A percentile compares a stretch with the other conserved stretches of the same genome.
phyloP scores from a whole-genome alignment of 1,139 yeast species.

The Saccharomyces pastorianus region DNA sequence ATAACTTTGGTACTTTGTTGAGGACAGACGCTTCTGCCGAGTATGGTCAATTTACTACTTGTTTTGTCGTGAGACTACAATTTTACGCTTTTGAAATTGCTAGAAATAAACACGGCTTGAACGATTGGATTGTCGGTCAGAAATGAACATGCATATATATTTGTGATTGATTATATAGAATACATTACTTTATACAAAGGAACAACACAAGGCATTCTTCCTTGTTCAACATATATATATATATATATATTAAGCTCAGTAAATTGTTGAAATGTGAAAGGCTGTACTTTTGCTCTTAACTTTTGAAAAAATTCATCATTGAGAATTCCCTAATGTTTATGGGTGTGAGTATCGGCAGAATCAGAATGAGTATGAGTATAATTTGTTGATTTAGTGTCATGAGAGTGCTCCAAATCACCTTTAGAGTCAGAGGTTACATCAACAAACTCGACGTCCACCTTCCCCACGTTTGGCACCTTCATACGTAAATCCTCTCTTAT shows the following conservation, averaged over 20 bases:
- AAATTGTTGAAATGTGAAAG: neutral
- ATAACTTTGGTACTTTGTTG: conserved; percentile 88
- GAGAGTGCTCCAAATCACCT: neutral
- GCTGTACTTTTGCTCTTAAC: neutral
- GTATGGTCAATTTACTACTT: conserved; percentile 76
- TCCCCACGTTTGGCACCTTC: conserved; percentile 29
- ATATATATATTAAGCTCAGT: neutral
- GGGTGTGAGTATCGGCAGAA: conserved; percentile 8
- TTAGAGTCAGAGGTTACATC: conserved; percentile 24
- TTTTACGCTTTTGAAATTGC: conserved; percentile 92
- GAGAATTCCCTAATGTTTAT: conserved; percentile 4
- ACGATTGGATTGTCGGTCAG: conserved; percentile 65
- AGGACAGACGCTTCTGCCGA: conserved; percentile 64
- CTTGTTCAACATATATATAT: neutral
- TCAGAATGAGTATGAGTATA: conserved; percentile 13
- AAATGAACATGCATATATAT: neutral
- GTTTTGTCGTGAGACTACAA: conserved; percentile 86
- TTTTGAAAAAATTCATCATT: neutral
- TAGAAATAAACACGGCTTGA: conserved; percentile 82
- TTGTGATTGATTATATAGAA: neutral
- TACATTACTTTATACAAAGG: neutral
- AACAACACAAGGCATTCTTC: neutral
- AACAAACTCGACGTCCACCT: conserved; percentile 31
- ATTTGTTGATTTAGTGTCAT: neutral
- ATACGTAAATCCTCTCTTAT: conserved; percentile 19